Percentiles rank a stretch among this genome's conserved stretches.
Conservation (phyloP, 352 stramenopile species). For the Globisporangium okanoganense region DNA sequence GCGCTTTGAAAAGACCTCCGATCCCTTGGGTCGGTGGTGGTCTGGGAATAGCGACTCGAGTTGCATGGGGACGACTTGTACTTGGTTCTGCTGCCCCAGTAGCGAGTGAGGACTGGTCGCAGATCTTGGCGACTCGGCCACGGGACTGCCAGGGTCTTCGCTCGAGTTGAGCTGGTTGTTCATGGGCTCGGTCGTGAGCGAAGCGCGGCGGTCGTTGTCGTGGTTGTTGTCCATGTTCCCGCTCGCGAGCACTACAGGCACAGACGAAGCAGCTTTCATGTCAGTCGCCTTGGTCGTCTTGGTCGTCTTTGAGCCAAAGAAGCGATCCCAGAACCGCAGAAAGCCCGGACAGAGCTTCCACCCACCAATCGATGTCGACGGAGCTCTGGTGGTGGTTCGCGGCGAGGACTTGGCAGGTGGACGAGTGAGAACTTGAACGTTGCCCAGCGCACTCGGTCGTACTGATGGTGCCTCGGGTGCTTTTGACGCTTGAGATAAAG, state of each 20-base stretch:
- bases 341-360: slow-evolving; percentile 70
- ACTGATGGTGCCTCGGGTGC: slow-evolving; percentile 1
- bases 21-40: slow-evolving; percentile 24
- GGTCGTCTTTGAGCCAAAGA: slow-evolving; percentile 29
- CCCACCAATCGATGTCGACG: slow-evolving; percentile 16
- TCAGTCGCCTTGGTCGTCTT: background rate
- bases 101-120: background rate
- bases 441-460: background rate
- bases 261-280: background rate
- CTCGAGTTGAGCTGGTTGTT: slow-evolving; percentile 15
- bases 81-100: background rate
- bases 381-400: background rate
- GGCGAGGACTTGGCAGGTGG: background rate
- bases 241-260: background rate
- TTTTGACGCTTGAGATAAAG: background rate
- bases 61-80: background rate
- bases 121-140: background rate
- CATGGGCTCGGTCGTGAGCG: slow-evolving; percentile 11
- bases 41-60: background rate
- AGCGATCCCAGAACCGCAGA: slow-evolving; percentile 63
- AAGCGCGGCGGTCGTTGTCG: background rate
- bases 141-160: slow-evolving; percentile 10
- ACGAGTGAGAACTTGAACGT: slow-evolving; percentile 4
- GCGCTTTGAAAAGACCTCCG: slow-evolving; percentile 50
- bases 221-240: background rate